Percentiles rank a stretch among this genome's conserved stretches.
phyloP scores from a whole-genome alignment of 257 asterid genomes.

The Nicotiana paniculata region DNA sequence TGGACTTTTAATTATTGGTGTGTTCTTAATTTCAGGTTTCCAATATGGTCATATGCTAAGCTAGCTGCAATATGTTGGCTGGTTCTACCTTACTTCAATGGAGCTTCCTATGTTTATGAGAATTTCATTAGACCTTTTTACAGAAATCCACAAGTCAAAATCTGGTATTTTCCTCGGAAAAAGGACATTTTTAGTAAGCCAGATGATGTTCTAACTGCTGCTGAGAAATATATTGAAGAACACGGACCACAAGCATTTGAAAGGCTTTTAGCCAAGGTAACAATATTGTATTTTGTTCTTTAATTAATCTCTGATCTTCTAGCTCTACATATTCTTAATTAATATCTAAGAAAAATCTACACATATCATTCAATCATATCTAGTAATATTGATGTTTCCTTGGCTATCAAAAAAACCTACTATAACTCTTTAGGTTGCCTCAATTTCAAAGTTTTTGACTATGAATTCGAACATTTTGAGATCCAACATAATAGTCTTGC shows the following conservation, averaged over 20 bases:
- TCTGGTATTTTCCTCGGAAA: constrained; percentile 65
- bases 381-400: neutral
- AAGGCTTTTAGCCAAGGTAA: constrained; percentile 75
- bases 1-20: neutral
- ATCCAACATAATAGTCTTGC: neutral
- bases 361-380: no score
- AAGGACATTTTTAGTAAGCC: constrained; percentile 60
- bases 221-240: constrained; percentile 70
- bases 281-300: neutral
- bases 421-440: neutral
- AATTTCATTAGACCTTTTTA: constrained; percentile 76
- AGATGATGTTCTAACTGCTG: constrained; percentile 70
- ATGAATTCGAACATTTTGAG: neutral
- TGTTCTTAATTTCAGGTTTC: constrained; percentile 41
- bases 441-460: neutral
- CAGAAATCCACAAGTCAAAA: constrained; percentile 58
- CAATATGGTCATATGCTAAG: constrained; percentile 81
- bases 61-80: constrained; percentile 71
- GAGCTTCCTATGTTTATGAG: constrained; percentile 79
- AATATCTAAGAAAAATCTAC: neutral
- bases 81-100: constrained; percentile 84
- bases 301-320: neutral
- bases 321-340: neutral
- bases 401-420: no score
- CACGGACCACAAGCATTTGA: constrained; percentile 85